Evolutionary conservation across 2,329 filamentous ascomycete species (phyloP).

Genomic region (Pseudogymnoascus sp.): DNA sequence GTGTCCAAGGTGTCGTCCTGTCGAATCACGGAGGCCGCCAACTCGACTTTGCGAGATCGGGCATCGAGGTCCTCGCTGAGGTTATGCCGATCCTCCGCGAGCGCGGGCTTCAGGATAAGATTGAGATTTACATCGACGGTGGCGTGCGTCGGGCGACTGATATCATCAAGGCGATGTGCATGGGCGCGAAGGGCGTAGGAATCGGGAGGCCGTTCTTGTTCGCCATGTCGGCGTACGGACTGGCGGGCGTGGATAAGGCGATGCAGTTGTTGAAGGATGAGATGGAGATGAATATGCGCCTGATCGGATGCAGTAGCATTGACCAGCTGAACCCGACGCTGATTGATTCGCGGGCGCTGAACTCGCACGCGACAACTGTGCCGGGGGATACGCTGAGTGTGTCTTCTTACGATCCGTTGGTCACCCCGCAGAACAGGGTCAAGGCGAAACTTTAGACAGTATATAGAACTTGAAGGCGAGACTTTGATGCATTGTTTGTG

Average conservation of each 20-base stretch:
- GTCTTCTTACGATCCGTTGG: constrained; percentile 38
- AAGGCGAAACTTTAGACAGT: constrained; percentile 29
- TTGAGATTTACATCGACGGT: constrained; percentile 88
- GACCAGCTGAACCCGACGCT: constrained; percentile 73
- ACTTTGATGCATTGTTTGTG: background rate
- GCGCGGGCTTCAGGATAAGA: constrained; percentile 63
- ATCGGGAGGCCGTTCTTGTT: constrained; percentile 94
- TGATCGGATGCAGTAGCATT: constrained; percentile 72
- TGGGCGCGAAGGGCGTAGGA: constrained; percentile 86
- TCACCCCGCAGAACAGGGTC: constrained; percentile 40
- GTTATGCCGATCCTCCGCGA: constrained; percentile 80
- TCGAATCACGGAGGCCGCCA: constrained; percentile 95
- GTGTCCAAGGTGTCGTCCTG: constrained; percentile 82
- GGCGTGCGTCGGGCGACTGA: constrained; percentile 86
- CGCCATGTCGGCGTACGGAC: constrained; percentile 88
- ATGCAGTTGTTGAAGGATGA: constrained; percentile 93
- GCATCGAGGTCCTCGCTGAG: constrained; percentile 84
- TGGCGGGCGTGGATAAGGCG: constrained; percentile 78
- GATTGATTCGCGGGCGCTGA: constrained; percentile 68
- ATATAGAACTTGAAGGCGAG: background rate
- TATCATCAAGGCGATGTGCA: constrained; percentile 87
- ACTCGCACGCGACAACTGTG: constrained; percentile 49
- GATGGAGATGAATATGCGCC: constrained; percentile 97
- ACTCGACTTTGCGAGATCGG: constrained; percentile 83
- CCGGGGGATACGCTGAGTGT: constrained; percentile 51